phyloP scores from a whole-genome alignment of 352 stramenopile species.

The Globisporangium sylvaticum region DNA sequence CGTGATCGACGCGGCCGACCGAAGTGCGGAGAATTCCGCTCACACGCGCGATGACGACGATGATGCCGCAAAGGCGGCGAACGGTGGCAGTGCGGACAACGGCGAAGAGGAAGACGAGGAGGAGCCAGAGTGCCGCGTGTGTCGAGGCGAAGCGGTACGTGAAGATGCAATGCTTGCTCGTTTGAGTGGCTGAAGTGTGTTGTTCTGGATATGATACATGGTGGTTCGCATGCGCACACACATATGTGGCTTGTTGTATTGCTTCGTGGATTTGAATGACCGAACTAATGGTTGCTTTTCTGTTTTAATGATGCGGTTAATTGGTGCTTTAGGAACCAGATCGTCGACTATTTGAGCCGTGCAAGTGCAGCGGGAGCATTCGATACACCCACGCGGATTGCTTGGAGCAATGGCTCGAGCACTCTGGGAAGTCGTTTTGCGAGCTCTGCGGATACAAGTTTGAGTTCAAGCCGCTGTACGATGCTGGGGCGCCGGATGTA shows the following conservation, averaged over 20 bases:
- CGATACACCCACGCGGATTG: constrained; percentile 93
- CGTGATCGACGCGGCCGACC: constrained; percentile 6
- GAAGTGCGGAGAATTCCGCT: not conserved
- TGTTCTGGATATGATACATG: not conserved
- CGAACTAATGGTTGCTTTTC: not conserved
- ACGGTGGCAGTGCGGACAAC: not conserved
- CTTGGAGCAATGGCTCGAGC: constrained; percentile 91
- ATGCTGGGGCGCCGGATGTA: constrained; percentile 76
- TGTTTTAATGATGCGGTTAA: not conserved
- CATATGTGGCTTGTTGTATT: not conserved
- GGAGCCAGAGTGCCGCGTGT: constrained; percentile 93
- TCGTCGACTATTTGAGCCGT: constrained; percentile 79
- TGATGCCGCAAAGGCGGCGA: not conserved
- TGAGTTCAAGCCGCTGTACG: constrained; percentile 91
- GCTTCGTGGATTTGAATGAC: not conserved
- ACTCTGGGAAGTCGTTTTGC: constrained; percentile 90
- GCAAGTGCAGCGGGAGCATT: constrained; percentile 94
- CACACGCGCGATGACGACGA: not conserved
- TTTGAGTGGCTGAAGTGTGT: not conserved
- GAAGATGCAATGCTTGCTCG: not conserved
- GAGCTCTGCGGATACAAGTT: constrained; percentile 93
- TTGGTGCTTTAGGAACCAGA: constrained; percentile 41
- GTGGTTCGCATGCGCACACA: not conserved
- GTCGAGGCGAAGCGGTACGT: constrained; percentile 86
- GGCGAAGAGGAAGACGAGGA: constrained; percentile 60